A percentile compares a stretch with the other conserved stretches of the same genome.
Evolutionary conservation across 345 rosid species (phyloP).

Genomic region (Lepidium aucheri): DNA sequence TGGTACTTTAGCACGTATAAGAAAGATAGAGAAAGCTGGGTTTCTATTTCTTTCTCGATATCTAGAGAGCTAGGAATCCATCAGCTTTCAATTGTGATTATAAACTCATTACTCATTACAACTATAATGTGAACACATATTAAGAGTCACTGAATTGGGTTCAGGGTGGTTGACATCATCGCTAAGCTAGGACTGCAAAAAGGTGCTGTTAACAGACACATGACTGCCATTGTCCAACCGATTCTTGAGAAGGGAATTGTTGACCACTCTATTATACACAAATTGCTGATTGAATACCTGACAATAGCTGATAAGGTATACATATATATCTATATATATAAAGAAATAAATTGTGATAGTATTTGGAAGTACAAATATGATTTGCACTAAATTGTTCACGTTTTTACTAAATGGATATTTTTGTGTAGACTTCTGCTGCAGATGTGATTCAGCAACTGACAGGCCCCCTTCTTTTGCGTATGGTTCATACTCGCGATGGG

Average conservation of each 20-base stretch:
- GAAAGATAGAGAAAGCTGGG: neutral
- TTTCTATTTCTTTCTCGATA: neutral
- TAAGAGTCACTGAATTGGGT: constrained; percentile 1
- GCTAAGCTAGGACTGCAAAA: constrained; percentile 61
- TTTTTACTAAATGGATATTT: constrained; percentile 12
- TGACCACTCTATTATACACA: constrained; percentile 82
- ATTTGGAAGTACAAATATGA: neutral
- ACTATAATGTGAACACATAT: neutral
- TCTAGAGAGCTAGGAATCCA: neutral
- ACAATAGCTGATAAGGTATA: constrained; percentile 73
- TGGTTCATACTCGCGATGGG: constrained; percentile 95
- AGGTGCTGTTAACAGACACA: constrained; percentile 64
- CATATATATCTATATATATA: neutral
- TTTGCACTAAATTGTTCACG: constrained; percentile 3
- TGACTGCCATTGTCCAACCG: constrained; percentile 74
- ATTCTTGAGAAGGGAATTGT: constrained; percentile 90
- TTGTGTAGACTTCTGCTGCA: constrained; percentile 65
- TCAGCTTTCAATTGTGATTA: neutral
- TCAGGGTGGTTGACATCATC: constrained; percentile 79
- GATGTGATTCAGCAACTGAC: constrained; percentile 68
- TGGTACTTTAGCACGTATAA: neutral
- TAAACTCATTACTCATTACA: neutral
- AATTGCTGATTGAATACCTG: constrained; percentile 67
- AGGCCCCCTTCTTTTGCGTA: constrained; percentile 77
- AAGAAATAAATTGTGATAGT: neutral